These are phyloP conservation scores for Staphylotrichum longicolle DNA, from an alignment of 495 filamentous ascomycete genomes.

Conservation along the genomic window DNA sequence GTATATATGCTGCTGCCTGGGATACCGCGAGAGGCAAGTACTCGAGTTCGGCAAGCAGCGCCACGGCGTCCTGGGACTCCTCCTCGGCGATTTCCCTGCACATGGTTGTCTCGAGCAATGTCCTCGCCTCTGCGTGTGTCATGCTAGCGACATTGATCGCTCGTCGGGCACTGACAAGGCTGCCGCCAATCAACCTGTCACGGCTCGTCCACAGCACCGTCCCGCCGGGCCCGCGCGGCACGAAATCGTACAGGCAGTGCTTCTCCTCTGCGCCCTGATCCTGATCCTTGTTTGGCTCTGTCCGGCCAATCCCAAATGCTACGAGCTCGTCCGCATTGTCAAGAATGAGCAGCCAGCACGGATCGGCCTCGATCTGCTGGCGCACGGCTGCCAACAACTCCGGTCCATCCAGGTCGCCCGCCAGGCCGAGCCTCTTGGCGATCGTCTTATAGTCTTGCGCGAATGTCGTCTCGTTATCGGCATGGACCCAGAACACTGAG, in stretches of 20 bases:
- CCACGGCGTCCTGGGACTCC: constrained; percentile 11
- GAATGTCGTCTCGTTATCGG: too few species aligned
- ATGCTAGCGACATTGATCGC: constrained; percentile 22
- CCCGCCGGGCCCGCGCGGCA: constrained; percentile 22
- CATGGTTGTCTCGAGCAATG: constrained; percentile 17
- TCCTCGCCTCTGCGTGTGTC: constrained; percentile 19
- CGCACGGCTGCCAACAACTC: constrained; percentile 16
- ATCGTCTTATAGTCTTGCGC: too few species aligned
- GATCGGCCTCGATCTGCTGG: constrained; percentile 18
- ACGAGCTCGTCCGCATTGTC: constrained; percentile 40
- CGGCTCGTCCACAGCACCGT: constrained; percentile 37
- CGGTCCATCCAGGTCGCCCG: neutral
- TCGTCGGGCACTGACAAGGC: constrained; percentile 17
- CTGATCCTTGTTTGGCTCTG: neutral
- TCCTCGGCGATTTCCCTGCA: constrained; percentile 16
- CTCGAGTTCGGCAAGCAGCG: constrained; percentile 28
- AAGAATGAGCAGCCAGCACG: constrained; percentile 39
- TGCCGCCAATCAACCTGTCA: constrained; percentile 25
- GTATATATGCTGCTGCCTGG: constrained; percentile 20
- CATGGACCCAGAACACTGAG: too few species aligned
- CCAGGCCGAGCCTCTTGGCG: too few species aligned
- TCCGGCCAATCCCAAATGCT: constrained; percentile 23
- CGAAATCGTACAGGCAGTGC: constrained; percentile 10
- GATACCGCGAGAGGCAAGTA: constrained; percentile 33
- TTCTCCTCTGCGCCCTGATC: neutral